Conservation (phyloP, 306 rosid species). For the Macrotyloma uniflorum region DNA sequence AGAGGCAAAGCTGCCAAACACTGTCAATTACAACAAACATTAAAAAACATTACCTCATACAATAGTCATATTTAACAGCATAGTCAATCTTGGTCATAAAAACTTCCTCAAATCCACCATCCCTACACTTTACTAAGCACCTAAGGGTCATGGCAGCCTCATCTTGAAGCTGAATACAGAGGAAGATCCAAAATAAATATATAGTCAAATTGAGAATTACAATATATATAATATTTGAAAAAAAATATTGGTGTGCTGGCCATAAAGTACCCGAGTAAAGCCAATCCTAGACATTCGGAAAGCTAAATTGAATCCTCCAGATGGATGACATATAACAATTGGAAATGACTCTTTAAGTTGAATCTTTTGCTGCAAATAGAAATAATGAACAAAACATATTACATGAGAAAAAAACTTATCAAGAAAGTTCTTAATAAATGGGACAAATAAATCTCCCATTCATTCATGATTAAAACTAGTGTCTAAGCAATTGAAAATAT, state of each 20-base stretch:
- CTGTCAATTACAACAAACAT: slow-evolving; percentile 8
- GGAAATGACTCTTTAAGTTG: slow-evolving; percentile 74
- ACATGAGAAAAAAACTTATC: background rate
- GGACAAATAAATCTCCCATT: background rate
- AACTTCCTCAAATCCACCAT: slow-evolving; percentile 86
- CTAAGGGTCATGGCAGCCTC: slow-evolving; percentile 73
- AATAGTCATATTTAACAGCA: slow-evolving; percentile 80
- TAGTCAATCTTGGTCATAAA: slow-evolving; percentile 85
- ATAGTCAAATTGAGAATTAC: slow-evolving; percentile 13
- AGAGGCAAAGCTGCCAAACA: slow-evolving; percentile 14
- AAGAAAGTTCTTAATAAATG: background rate
- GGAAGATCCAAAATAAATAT: background rate
- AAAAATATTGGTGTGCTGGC: slow-evolving; percentile 25
- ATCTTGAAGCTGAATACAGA: slow-evolving; percentile 68
- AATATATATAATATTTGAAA: background rate
- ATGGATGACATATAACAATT: slow-evolving; percentile 62
- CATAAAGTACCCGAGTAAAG: slow-evolving; percentile 66
- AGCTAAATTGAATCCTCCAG: slow-evolving; percentile 69
- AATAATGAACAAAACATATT: slow-evolving; percentile 31
- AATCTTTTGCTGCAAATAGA: slow-evolving; percentile 66
- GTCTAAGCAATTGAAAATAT: slow-evolving; percentile 9
- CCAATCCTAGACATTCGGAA: slow-evolving; percentile 70
- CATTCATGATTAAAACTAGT: background rate
- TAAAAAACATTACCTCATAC: slow-evolving; percentile 64
- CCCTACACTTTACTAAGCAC: slow-evolving; percentile 75